Conservation (phyloP, 78 protist genomes). For the Goniomonas avonlea region DNA sequence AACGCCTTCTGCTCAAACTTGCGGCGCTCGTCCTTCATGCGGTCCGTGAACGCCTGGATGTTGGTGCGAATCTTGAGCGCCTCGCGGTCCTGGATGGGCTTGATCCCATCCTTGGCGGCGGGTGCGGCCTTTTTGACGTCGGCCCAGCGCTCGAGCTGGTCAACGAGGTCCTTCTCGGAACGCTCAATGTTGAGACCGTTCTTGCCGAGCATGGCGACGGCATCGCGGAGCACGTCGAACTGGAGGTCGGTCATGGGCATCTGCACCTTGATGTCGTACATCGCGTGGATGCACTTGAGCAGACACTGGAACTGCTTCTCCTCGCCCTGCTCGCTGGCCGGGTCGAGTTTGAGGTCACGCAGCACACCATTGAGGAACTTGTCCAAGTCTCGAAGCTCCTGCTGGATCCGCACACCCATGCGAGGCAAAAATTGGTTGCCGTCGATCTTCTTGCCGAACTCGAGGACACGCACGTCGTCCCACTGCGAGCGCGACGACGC, state of each 20-base stretch:
- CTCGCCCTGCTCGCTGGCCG: neutral
- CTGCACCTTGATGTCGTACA: neutral
- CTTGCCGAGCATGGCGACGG: neutral
- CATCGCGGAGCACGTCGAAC: slow-evolving; percentile 5
- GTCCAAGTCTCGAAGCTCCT: slow-evolving; percentile 12
- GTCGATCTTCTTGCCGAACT: neutral
- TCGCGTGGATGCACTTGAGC: neutral
- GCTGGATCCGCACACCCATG: neutral
- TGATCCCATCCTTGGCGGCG: neutral
- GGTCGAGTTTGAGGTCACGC: neutral
- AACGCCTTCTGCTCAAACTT: neutral
- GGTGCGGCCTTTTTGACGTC: neutral
- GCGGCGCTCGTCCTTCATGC: neutral
- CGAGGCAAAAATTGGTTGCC: neutral
- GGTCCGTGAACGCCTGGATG: neutral
- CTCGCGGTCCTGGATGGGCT: slow-evolving; percentile 20
- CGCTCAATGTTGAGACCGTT: neutral
- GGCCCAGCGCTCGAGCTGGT: neutral
- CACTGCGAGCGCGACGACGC: neutral
- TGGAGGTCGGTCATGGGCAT: slow-evolving; percentile 6
- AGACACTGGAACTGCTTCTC: neutral
- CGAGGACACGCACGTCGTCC: slow-evolving; percentile 14
- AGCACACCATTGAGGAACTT: neutral
- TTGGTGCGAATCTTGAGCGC: neutral
- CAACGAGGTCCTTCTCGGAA: slow-evolving; percentile 7